Evolutionary conservation across 441 rosid species (phyloP), one percentile per base, ranked within the genome.

Genomic region (Erodium moschatum): DNA sequence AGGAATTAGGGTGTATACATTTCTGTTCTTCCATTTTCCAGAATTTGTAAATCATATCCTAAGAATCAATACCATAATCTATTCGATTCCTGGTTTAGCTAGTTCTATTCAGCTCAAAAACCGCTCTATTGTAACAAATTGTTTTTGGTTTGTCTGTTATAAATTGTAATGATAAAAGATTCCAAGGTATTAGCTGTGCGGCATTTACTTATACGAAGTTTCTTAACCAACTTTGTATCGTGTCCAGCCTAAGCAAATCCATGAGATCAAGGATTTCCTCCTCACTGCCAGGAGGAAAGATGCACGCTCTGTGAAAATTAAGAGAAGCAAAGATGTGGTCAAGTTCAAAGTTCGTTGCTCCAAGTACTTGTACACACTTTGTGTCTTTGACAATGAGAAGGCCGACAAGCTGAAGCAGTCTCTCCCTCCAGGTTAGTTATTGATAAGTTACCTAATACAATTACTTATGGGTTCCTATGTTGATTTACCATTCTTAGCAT

Each of bases 381-480:
- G 54, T 48, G 54, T 48, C 16, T 48, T 48, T 48, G 54, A 48
- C 54, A 48, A 13, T 48, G 54, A 48, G 54, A 48, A 48, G 54
- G 54, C 54, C 54, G 16, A 48, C 6, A 48, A 48, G 54, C 18
- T 48, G 16, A 48, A 48, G 54, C 54, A 48, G 54, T 48, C 54
- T 48, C 54, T 48, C 6, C 54, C 54, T 48, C 54, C 54, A 48
- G 54, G 54, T 48, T n/a, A 48, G 54, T 48, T 40, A 9, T 40
- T 40, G 2, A 8, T 7, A 48, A 12, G 16, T 48, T 13, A n/a
- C 54, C 5, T 48, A 0, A 13, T 48, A n/a, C 5, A 48, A 48
- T 48, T 48, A 48, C 2, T 10, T 44, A 10, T 11, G 13, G 4
- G 11, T 12, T 44, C 9, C 40, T 35, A 35, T 35, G 40, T 35